Evolutionary conservation across 208 protist genomes (phyloP), one percentile per base, ranked within the genome.

Genomic region (Acanthamoeba castellanii): DNA sequence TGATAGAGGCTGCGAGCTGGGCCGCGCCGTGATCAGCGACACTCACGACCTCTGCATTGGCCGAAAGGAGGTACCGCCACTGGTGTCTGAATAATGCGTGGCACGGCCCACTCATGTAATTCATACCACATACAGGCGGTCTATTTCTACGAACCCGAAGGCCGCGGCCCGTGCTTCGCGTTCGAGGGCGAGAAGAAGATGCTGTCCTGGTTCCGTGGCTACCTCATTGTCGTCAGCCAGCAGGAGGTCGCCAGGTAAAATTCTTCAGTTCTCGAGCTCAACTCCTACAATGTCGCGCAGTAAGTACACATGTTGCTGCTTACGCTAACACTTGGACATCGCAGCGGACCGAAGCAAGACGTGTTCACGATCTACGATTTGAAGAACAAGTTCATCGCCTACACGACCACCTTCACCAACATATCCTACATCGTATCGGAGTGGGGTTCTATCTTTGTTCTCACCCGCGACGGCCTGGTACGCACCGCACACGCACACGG

Each of bases 361-460:
- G 47, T 47, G 42, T 84, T 94, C 32, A 93, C 76, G 14, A 94
- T 94, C 25, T 78, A 84, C 27, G 90, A 94, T 34, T 70, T 61
- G 20, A 95, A 95, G 32, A 99, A 99, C 96, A 97, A 97, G 45
- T 97, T 99, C 82, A 97, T 98, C 61, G 98, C 98, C 16, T 98
- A 98, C 85, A 97, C 94, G 37, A 96, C 97, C 25, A 96, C 95
- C 68, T 98, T 98, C 84, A 87, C 95, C 27, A 97, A 98, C 78
- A 96, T 98, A 45, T 96, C 96, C 22, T 95, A 97, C 57, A 96
- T 99, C 20, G 82, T 99, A 0, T 93, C 95, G 9, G 98, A 99
- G 90, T 98, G 97, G 90, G 96, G 96, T 66, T 97, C 96, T 9
- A 93, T 99, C 47, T 97, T 99, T 74, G 96, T 99, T 14, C 93